Percentiles rank a stretch among this genome's conserved stretches.
Conservation (phyloP, 2,329 filamentous ascomycete genomes). For the Trichophyton mentagrophytes region DNA sequence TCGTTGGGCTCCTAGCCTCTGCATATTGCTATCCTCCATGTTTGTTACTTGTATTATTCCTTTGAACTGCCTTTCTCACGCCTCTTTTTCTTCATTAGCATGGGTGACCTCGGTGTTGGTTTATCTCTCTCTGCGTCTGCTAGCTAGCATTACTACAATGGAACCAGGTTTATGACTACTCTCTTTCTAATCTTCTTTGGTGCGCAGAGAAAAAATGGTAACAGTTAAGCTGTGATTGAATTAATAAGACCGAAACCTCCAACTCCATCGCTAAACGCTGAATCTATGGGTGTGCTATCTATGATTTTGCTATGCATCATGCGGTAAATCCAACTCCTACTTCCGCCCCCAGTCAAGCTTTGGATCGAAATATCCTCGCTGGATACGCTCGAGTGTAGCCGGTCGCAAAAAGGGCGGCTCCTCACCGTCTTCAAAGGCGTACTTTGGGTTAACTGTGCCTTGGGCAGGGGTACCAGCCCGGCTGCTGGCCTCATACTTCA, state of each 20-base stretch:
- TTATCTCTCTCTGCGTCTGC: neutral
- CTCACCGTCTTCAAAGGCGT: neutral
- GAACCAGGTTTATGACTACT: neutral
- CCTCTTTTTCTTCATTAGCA: neutral
- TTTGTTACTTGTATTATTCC: neutral
- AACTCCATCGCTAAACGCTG: no score
- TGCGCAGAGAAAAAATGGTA: no score
- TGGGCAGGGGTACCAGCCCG: neutral
- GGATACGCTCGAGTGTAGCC: conserved; percentile 7
- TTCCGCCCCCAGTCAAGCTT: neutral
- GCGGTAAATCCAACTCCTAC: neutral
- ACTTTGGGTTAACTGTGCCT: neutral
- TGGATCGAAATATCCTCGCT: conserved; percentile 4
- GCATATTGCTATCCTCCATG: neutral
- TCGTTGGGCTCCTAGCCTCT: neutral
- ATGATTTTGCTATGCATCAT: neutral
- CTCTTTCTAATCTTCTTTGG: neutral
- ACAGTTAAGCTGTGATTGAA: no score
- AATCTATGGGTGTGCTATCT: no score
- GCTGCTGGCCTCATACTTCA: neutral
- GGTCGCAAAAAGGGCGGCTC: conserved; percentile 7
- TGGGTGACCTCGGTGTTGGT: neutral
- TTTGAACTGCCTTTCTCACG: neutral
- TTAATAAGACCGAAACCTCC: no score
- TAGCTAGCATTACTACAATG: neutral